Conservation (phyloP, 2,329 filamentous ascomycete species). For the Colletotrichum lupini region DNA sequence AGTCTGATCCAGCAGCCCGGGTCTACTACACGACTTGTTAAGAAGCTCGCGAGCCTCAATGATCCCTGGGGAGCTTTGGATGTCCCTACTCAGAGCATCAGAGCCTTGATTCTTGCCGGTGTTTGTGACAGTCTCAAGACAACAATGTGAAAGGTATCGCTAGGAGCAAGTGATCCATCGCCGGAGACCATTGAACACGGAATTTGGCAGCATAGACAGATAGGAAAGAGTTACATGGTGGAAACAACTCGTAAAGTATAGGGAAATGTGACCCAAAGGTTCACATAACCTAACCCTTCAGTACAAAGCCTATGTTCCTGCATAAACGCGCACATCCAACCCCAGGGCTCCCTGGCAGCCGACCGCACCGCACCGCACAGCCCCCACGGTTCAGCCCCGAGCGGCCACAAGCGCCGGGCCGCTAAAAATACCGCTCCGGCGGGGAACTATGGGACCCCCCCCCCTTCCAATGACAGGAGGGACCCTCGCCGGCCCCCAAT, state of each 20-base stretch:
- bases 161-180: background rate
- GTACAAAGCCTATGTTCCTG: background rate
- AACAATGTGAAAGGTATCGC: background rate
- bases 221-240: background rate
- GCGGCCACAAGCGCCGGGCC: conserved; percentile 29
- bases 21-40: background rate
- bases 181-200: background rate
- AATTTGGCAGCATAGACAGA: background rate
- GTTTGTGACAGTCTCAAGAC: background rate
- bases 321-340: background rate
- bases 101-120: background rate
- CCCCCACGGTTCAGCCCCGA: conserved; percentile 30
- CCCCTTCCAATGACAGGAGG: conserved; percentile 4
- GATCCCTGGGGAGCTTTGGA: background rate
- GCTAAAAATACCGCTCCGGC: conserved; percentile 34
- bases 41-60: background rate
- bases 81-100: background rate
- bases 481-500: conserved; percentile 13
- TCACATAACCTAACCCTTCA: background rate
- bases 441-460: conserved; percentile 12
- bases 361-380: background rate
- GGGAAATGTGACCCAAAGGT: no score
- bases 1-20: conserved; percentile 10
- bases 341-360: conserved; percentile 15
- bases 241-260: background rate